Conservation (phyloP, 768 basidiomycete species). For the Royoungia palumana region DNA sequence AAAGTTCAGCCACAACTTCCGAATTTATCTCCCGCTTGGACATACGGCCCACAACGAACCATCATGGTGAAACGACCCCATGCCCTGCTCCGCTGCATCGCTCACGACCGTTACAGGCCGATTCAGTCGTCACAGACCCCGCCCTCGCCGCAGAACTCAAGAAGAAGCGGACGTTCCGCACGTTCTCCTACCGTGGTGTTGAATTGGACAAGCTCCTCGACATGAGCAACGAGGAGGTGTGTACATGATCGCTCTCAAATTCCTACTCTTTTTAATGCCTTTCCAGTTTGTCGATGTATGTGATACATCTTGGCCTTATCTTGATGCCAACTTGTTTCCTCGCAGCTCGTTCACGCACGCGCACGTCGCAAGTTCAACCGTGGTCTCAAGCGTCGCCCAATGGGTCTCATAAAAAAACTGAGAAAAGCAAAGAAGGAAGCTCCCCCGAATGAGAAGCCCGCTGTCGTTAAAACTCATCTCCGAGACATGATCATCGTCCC, state of each 20-base stretch:
- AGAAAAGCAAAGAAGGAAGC: slow-evolving; percentile 99
- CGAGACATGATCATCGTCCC: slow-evolving; percentile 99
- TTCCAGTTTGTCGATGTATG: slow-evolving; percentile 76
- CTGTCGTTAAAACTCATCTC: slow-evolving; percentile 98
- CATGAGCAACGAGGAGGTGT: slow-evolving; percentile 90
- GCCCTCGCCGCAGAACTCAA: slow-evolving; percentile 93
- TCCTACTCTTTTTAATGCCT: neutral
- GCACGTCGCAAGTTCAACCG: slow-evolving; percentile 98
- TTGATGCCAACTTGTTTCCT: neutral
- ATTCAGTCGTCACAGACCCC: slow-evolving; percentile 84
- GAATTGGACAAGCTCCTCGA: slow-evolving; percentile 99
- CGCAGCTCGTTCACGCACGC: slow-evolving; percentile 94
- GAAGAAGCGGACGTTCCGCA: slow-evolving; percentile 98
- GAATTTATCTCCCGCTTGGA: slow-evolving; percentile 27
- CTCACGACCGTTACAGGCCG: slow-evolving; percentile 51
- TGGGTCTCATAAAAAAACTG: slow-evolving; percentile 99
- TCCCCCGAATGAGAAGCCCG: slow-evolving; percentile 98
- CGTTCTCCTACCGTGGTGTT: slow-evolving; percentile 97
- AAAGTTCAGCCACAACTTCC: slow-evolving; percentile 41
- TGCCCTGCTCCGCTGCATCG: neutral
- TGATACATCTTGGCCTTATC: slow-evolving; percentile 12
- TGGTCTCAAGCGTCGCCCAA: slow-evolving; percentile 96
- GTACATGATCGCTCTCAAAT: slow-evolving; percentile 20
- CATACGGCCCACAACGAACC: slow-evolving; percentile 22
- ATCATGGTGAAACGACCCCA: slow-evolving; percentile 30